A percentile compares a stretch with the other conserved stretches of the same genome.
Conservation (phyloP, 2,329 filamentous ascomycete genomes). For the Trichoderma brevicompactum region DNA sequence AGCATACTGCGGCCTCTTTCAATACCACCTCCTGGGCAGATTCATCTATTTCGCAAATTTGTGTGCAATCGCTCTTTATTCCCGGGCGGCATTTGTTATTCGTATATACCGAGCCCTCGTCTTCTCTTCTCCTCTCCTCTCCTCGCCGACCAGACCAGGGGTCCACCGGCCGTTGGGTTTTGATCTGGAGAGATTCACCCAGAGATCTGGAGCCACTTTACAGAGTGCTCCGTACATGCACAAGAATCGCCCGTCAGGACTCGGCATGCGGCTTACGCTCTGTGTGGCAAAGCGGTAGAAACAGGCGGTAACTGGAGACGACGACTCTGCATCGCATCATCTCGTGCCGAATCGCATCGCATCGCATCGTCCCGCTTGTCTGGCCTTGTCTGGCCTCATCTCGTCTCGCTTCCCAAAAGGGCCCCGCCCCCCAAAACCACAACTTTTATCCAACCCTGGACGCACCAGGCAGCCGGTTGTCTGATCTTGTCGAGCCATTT, state of each 20-base stretch:
- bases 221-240: background rate
- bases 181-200: conserved; percentile 6
- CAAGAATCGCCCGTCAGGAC: no score
- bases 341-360: background rate
- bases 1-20: conserved; percentile 13
- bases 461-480: background rate
- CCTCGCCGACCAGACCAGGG: background rate
- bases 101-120: no score
- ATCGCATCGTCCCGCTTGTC: conserved; percentile 8
- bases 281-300: background rate
- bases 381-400: background rate
- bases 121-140: background rate
- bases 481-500: conserved; percentile 11
- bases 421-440: conserved; percentile 15
- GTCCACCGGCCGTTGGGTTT: background rate
- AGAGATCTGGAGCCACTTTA: conserved; percentile 15
- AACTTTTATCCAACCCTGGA: conserved; percentile 13
- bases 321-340: background rate
- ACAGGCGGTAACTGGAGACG: background rate
- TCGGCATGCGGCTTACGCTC: conserved; percentile 9
- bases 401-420: conserved; percentile 16
- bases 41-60: background rate
- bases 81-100: background rate
- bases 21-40: conserved; percentile 8
- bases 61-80: background rate